phyloP scores from a whole-genome alignment of 139 green algal genomes.

The Bryopsis sp. region DNA sequence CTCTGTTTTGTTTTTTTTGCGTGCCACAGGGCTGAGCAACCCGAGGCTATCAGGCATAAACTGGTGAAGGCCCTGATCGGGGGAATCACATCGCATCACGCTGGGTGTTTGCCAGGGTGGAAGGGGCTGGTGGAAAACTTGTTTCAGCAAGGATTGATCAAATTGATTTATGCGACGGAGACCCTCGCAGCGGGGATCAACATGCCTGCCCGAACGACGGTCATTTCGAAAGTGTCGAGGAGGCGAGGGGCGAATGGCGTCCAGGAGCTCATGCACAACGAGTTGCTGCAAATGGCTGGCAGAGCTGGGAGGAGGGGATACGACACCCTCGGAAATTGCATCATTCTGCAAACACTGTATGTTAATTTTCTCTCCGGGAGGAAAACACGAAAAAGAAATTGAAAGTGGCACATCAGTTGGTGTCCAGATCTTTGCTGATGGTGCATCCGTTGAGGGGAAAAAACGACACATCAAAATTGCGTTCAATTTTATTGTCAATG shows the following conservation, averaged over 20 bases:
- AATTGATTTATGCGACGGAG: slow-evolving; percentile 92
- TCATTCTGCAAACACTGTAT: slow-evolving; percentile 55
- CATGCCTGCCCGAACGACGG: slow-evolving; percentile 91
- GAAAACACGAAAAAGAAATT: too few relatives aligned
- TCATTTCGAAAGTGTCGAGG: slow-evolving; percentile 64
- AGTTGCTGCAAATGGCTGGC: slow-evolving; percentile 79
- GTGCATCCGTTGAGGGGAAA: too few relatives aligned
- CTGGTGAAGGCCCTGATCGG: slow-evolving; percentile 49
- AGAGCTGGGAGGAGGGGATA: slow-evolving; percentile 71
- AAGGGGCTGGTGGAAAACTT: slow-evolving; percentile 80
- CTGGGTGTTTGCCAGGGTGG: slow-evolving; percentile 85
- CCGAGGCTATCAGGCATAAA: slow-evolving; percentile 62
- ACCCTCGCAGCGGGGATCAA: slow-evolving; percentile 97
- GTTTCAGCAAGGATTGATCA: slow-evolving; percentile 73
- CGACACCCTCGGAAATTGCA: slow-evolving; percentile 64
- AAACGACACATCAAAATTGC: too few relatives aligned
- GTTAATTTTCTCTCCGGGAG: too few relatives aligned
- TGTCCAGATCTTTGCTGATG: too few relatives aligned
- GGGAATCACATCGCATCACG: slow-evolving; percentile 83
- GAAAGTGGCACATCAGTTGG: too few relatives aligned
- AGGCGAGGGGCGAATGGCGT: slow-evolving; percentile 34
- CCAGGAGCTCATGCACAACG: slow-evolving; percentile 68
- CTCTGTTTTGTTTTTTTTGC: slow-evolving; percentile 1
- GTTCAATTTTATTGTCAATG: slow-evolving; percentile 10
- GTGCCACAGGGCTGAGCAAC: slow-evolving; percentile 36